Conservation (phyloP, 2,329 filamentous ascomycete species). For the Zymoseptoria brevis region DNA sequence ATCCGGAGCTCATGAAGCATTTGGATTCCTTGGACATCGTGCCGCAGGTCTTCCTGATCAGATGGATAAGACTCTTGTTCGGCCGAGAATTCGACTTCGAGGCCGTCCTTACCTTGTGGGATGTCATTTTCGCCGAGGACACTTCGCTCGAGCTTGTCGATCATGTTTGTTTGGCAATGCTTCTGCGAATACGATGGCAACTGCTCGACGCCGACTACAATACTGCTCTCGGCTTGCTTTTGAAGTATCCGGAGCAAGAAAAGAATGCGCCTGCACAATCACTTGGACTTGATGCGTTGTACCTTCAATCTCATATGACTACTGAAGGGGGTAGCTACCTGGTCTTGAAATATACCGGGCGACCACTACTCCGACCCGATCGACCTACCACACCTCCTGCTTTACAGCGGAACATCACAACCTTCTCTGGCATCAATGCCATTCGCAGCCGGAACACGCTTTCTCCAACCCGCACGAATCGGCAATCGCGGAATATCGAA, state of each 20-base stretch:
- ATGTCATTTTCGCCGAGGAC: conserved; percentile 81
- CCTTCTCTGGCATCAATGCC: conserved; percentile 23
- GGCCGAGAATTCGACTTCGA: conserved; percentile 89
- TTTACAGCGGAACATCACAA: conserved; percentile 28
- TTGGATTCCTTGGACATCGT: conserved; percentile 77
- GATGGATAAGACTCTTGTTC: conserved; percentile 90
- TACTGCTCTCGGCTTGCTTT: conserved; percentile 67
- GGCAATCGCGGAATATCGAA: conserved; percentile 51
- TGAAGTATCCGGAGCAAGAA: conserved; percentile 67
- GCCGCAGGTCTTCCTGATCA: conserved; percentile 96
- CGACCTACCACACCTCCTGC: conserved; percentile 27
- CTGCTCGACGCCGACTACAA: conserved; percentile 83
- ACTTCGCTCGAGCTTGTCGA: conserved; percentile 73
- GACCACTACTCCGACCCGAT: conserved; percentile 29
- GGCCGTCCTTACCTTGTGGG: conserved; percentile 78
- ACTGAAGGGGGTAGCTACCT: conserved; percentile 55
- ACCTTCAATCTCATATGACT: conserved; percentile 59
- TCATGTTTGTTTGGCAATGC: conserved; percentile 87
- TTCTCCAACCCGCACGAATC: conserved; percentile 9
- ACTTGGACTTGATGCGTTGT: conserved; percentile 79
- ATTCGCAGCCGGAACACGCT: conserved; percentile 4
- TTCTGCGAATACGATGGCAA: conserved; percentile 84
- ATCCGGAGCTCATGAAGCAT: conserved; percentile 75
- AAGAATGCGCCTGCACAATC: conserved; percentile 42
- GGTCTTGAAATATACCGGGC: conserved; percentile 61